Conservation (phyloP, 2,329 filamentous ascomycete genomes). For the Epicoccum sorghinum region DNA sequence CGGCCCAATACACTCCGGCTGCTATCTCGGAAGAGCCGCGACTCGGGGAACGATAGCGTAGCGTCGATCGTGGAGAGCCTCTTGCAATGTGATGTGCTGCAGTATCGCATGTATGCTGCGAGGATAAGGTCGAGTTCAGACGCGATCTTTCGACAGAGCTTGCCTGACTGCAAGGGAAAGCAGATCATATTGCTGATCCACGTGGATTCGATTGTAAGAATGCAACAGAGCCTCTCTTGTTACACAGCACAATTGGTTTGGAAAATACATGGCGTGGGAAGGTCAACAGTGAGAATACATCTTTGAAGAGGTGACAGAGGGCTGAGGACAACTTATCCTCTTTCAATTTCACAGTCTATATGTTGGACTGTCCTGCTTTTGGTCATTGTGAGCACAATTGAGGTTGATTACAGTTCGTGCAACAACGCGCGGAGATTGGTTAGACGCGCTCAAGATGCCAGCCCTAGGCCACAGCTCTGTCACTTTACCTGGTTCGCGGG, state of each 20-base stretch:
- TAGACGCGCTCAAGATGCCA: slow-evolving; percentile 3
- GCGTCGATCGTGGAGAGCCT: slow-evolving; percentile 4
- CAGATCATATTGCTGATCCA: too few relatives aligned
- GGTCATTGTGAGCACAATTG: slow-evolving; percentile 25
- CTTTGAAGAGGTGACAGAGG: not conserved
- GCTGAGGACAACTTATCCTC: not conserved
- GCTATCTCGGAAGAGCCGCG: slow-evolving; percentile 13
- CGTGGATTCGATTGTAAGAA: too few relatives aligned
- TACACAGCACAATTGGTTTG: too few relatives aligned
- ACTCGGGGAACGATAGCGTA: slow-evolving; percentile 10
- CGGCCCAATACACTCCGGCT: not conserved
- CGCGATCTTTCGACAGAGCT: too few relatives aligned
- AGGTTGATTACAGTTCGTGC: slow-evolving; percentile 18
- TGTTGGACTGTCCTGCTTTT: not conserved
- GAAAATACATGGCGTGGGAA: too few relatives aligned
- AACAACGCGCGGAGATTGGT: slow-evolving; percentile 7
- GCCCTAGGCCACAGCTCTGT: not conserved
- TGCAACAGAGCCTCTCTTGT: too few relatives aligned
- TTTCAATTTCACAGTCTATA: not conserved
- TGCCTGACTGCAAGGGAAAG: too few relatives aligned
- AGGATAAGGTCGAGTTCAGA: not conserved
- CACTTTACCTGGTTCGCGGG: slow-evolving; percentile 5
- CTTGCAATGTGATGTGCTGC: slow-evolving; percentile 1
- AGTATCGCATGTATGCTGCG: not conserved
- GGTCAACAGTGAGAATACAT: not conserved